Base-by-base conservation (phyloP, 305 asterid species). In the Nicotiana rustica region DNA sequence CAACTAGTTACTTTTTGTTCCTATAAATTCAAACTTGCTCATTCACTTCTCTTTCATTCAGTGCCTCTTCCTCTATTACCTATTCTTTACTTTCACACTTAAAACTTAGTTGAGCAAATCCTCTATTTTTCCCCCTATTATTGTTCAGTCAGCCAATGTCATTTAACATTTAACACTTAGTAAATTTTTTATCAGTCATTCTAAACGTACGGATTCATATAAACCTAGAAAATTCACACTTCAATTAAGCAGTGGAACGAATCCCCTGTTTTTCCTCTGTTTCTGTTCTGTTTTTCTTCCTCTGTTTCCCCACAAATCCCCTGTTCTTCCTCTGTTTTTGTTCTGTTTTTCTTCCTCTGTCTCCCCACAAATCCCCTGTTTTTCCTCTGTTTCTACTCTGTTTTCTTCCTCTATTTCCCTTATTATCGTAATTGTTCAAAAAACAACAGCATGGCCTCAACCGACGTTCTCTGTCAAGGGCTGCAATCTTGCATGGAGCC, bases 401-500 rank as follows among this genome's bases (percentile, higher is more conserved):
- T 25, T 25, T 25, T 25, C 25, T 25, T 25, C 25, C 25, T 25
- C 25, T 25, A 61, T 47, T 69, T 82, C 73, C 67, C 67, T 67
- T 61, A 55, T 79, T 41, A 29, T 12, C 49, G 17, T 41, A 59
- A 6, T 52, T n/a, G 36, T 59, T 13, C 38, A 68, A 62, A 25
- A 13, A 71, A 73, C 49, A 78, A 80, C 67, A 77, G 19, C 19
- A 73, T 78, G 31, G 83, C 61, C 18, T 91, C 92, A 94, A 75
- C 88, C 18, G 33, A 92, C 21, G 86, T 5, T 15, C 70, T 83
- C 71, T 87, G 85, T 57, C 91, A 86, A 77, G 89, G 88, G 5
- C 56, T 90, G 82, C 86, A 82, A 70, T 85, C 92, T 14, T 90
- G 90, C 82, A 84, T 87, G 71, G 91, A 91, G 65, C 85, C 92